These are phyloP conservation scores for Novymonas esmeraldas DNA, from an alignment of 208 protist genomes.

Conservation along the genomic window DNA sequence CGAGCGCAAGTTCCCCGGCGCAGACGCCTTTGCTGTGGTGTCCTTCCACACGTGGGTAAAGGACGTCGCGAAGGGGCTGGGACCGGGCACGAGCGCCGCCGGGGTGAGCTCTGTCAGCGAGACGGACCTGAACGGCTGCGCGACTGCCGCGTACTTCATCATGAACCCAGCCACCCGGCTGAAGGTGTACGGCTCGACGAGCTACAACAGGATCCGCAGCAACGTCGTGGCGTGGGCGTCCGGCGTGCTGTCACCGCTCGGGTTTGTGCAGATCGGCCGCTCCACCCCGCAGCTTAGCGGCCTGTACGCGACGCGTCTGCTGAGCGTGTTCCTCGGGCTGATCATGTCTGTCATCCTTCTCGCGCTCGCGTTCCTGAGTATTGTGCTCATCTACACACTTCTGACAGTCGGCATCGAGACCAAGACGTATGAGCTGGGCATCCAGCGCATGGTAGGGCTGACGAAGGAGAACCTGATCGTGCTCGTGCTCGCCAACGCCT, in stretches of 20 bases:
- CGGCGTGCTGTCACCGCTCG: constrained; percentile 50
- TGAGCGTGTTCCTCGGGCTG: constrained; percentile 89
- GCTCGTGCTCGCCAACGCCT: constrained; percentile 64
- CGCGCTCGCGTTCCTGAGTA: constrained; percentile 82
- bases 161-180: constrained; percentile 34
- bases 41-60: constrained; percentile 26
- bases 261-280: constrained; percentile 67
- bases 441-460: constrained; percentile 94
- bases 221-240: constrained; percentile 50
- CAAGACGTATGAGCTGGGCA: constrained; percentile 94
- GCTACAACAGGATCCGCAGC: constrained; percentile 59
- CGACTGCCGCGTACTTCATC: constrained; percentile 55
- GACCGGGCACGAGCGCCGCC: constrained; percentile 5
- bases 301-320: constrained; percentile 60
- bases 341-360: constrained; percentile 92
- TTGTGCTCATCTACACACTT: constrained; percentile 95
- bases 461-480: constrained; percentile 48
- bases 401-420: constrained; percentile 94
- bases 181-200: constrained; percentile 39
- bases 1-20: constrained; percentile 32
- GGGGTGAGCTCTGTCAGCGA: constrained; percentile 22
- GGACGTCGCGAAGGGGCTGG: constrained; percentile 37
- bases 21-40: constrained; percentile 34
- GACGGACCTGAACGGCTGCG: constrained; percentile 29
- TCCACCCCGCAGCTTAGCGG: constrained; percentile 51